Conservation (phyloP, 768 basidiomycete genomes). For the Boletellus sp. region DNA sequence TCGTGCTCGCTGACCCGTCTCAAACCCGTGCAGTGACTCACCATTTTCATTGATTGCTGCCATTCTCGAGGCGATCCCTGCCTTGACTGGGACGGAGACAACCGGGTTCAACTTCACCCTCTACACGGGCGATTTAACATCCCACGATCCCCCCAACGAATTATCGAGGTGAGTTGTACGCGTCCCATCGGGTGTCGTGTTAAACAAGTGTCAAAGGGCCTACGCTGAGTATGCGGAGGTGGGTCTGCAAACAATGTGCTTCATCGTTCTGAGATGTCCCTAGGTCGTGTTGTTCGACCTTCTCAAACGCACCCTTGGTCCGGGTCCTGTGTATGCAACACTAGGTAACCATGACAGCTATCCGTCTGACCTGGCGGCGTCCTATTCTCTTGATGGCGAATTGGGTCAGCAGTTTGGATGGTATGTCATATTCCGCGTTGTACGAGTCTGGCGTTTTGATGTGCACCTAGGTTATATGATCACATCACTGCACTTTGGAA, state of each 20-base stretch:
- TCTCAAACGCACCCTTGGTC: constrained; percentile 56
- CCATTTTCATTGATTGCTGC: constrained; percentile 59
- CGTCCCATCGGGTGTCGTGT: not conserved
- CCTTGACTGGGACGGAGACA: constrained; percentile 54
- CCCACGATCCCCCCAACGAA: constrained; percentile 67
- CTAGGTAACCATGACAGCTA: constrained; percentile 78
- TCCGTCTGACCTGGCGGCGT: constrained; percentile 54
- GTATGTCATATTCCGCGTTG: constrained; percentile 32
- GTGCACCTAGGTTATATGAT: constrained; percentile 61
- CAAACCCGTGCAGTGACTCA: constrained; percentile 44
- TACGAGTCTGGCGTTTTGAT: not conserved
- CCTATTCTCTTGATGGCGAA: constrained; percentile 50
- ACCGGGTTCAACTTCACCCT: constrained; percentile 63
- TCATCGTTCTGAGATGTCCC: constrained; percentile 5
- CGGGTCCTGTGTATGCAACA: constrained; percentile 71
- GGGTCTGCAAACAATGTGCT: not conserved
- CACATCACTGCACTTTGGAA: constrained; percentile 70
- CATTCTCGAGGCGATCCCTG: constrained; percentile 64
- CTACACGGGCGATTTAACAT: constrained; percentile 72
- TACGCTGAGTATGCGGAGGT: constrained; percentile 66
- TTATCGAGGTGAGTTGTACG: constrained; percentile 47
- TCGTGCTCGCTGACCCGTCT: not conserved
- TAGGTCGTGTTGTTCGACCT: constrained; percentile 66
- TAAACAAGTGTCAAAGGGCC: constrained; percentile 35
- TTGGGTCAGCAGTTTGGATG: constrained; percentile 64